Evolutionary conservation across 768 basidiomycete genomes (phyloP).

Genomic region (Chalciporus sphaerocephalus): DNA sequence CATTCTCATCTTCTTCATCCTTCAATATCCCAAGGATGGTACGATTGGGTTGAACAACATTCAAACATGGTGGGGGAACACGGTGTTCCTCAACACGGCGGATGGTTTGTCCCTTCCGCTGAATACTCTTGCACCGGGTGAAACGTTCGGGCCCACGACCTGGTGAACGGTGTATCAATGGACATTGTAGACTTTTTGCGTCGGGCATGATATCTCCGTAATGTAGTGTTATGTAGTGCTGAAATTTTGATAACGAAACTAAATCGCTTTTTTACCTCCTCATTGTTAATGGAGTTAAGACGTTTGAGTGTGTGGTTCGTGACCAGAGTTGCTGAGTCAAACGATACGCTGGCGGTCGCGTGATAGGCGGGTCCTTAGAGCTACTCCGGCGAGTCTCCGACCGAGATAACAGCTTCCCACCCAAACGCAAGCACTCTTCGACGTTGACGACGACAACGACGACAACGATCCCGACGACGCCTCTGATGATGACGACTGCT

Average conservation of each 20-base stretch:
- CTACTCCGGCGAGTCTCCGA: too few species aligned
- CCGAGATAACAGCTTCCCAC: neutral
- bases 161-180: conserved; percentile 3
- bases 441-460: neutral
- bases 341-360: too few species aligned
- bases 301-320: too few species aligned
- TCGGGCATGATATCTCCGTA: too few species aligned
- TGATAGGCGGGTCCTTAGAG: too few species aligned
- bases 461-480: neutral
- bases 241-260: too few species aligned
- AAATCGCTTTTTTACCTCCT: neutral
- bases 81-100: conserved; percentile 29
- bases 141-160: conserved; percentile 1
- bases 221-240: too few species aligned
- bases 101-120: too few species aligned
- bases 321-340: neutral
- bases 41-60: conserved; percentile 51
- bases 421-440: neutral
- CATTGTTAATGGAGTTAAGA: too few species aligned
- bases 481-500: neutral
- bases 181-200: too few species aligned
- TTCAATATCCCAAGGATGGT: conserved; percentile 65
- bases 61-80: conserved; percentile 72
- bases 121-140: neutral
- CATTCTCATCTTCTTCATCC: conserved; percentile 53